Conservation (phyloP, 192 early-diverging fungal species). For the Geranomyces michiganensis region DNA sequence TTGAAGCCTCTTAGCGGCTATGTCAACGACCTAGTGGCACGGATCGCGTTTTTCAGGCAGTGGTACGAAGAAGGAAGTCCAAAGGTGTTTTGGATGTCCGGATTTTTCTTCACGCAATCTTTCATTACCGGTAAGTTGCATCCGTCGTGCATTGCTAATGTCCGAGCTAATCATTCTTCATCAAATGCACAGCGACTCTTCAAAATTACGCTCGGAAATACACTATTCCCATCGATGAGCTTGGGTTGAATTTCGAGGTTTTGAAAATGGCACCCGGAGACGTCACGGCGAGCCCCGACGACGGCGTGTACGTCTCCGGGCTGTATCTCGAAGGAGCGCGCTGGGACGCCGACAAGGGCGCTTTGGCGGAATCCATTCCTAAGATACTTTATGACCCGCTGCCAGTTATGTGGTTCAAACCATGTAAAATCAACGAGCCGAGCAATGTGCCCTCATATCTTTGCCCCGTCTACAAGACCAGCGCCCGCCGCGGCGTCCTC, state of each 20-base stretch:
- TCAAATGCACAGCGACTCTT: slow-evolving; percentile 43
- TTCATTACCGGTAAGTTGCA: slow-evolving; percentile 62
- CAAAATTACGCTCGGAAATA: slow-evolving; percentile 67
- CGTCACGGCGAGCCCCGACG: slow-evolving; percentile 32
- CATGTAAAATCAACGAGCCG: slow-evolving; percentile 41
- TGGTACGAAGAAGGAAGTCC: slow-evolving; percentile 63
- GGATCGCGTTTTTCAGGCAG: slow-evolving; percentile 59
- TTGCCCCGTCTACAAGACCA: slow-evolving; percentile 70
- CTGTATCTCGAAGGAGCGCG: slow-evolving; percentile 63
- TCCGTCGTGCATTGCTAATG: neutral
- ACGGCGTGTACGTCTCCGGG: slow-evolving; percentile 60
- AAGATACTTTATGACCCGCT: slow-evolving; percentile 64
- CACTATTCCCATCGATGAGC: slow-evolving; percentile 65
- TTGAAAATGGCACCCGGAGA: slow-evolving; percentile 32
- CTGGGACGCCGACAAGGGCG: slow-evolving; percentile 49
- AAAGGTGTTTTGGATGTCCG: slow-evolving; percentile 65
- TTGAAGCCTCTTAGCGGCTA: slow-evolving; percentile 64
- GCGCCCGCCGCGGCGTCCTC: slow-evolving; percentile 61
- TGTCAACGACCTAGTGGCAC: slow-evolving; percentile 55
- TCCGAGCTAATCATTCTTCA: too few relatives aligned
- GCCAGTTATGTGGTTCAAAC: slow-evolving; percentile 72
- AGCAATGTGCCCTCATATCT: slow-evolving; percentile 41
- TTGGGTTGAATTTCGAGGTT: slow-evolving; percentile 60
- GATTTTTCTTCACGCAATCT: slow-evolving; percentile 72
- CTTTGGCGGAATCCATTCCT: slow-evolving; percentile 56